phyloP scores from a whole-genome alignment of 1,284 basidiomycete species.

The Melanopsichium pennsylvanicum region DNA sequence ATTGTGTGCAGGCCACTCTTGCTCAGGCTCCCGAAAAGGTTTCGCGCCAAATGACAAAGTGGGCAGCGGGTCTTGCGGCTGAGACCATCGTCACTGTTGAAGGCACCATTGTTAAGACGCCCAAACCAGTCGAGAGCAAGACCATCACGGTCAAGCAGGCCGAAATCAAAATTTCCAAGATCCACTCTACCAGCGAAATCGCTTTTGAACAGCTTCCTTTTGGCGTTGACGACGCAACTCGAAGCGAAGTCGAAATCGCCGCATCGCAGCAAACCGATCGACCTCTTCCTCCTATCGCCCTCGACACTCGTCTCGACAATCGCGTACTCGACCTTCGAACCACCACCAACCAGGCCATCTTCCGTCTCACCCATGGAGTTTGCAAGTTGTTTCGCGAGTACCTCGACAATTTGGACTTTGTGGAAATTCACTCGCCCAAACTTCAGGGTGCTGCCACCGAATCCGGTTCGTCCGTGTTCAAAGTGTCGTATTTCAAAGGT shows the following conservation, averaged over 20 bases:
- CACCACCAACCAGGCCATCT: constrained; percentile 94
- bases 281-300: constrained; percentile 59
- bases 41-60: constrained; percentile 98
- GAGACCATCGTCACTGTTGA: constrained; percentile 94
- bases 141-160: constrained; percentile 88
- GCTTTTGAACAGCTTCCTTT: constrained; percentile 77
- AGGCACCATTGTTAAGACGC: constrained; percentile 72
- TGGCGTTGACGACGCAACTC: constrained; percentile 88
- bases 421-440: constrained; percentile 97
- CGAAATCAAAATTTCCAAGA: constrained; percentile 85
- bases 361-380: constrained; percentile 87
- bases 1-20: constrained; percentile 89
- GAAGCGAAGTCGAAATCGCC: constrained; percentile 80
- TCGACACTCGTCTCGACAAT: constrained; percentile 92
- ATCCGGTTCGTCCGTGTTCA: constrained; percentile 95
- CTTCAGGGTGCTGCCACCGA: constrained; percentile 97
- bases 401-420: constrained; percentile 79
- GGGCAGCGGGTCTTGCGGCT: constrained; percentile 78
- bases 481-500: constrained; percentile 97
- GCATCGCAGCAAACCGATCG: constrained; percentile 63
- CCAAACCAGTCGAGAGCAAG: constrained; percentile 84
- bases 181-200: constrained; percentile 83
- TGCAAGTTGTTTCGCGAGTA: constrained; percentile 87
- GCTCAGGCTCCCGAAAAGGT: constrained; percentile 80
- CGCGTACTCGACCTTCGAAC: constrained; percentile 93